A percentile compares a stretch with the other conserved stretches of the same genome.
Evolutionary conservation across 768 basidiomycete genomes (phyloP).

Genomic region (Kockovaella imperatae): DNA sequence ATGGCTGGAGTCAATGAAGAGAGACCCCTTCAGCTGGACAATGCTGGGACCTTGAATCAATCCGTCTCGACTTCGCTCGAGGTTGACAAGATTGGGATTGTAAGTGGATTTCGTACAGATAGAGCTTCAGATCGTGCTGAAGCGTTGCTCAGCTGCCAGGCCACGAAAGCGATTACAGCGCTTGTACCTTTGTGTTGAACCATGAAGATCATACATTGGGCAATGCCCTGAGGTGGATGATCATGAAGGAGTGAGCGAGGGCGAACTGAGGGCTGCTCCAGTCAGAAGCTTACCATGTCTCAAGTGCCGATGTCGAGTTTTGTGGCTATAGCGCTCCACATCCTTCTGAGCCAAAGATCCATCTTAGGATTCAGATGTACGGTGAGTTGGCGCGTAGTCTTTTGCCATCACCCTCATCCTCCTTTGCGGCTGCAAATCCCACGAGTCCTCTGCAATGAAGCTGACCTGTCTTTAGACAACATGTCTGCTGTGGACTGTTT

Average conservation of each 20-base stretch:
- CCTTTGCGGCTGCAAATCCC: background rate
- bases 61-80: conserved; percentile 21
- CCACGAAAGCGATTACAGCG: conserved; percentile 68
- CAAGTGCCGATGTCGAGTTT: conserved; percentile 90
- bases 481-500: conserved; percentile 79
- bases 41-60: conserved; percentile 29
- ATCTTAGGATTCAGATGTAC: conserved; percentile 99
- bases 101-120: conserved; percentile 11
- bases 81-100: conserved; percentile 41
- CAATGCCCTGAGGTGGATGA: conserved; percentile 90
- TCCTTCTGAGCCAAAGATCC: conserved; percentile 93
- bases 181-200: conserved; percentile 82
- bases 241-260: conserved; percentile 99
- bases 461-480: conserved; percentile 53
- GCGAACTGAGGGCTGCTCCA: no score
- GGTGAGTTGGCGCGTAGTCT: conserved; percentile 56
- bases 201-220: conserved; percentile 96
- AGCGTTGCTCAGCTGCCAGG: conserved; percentile 61
- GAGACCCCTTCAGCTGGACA: conserved; percentile 26
- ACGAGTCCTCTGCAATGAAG: background rate
- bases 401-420: no score
- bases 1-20: no score
- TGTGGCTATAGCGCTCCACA: conserved; percentile 96
- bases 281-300: background rate
- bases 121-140: background rate